These are phyloP conservation scores for Boletus putidus DNA, from an alignment of 1,284 basidiomycete genomes.

Conservation along the genomic window DNA sequence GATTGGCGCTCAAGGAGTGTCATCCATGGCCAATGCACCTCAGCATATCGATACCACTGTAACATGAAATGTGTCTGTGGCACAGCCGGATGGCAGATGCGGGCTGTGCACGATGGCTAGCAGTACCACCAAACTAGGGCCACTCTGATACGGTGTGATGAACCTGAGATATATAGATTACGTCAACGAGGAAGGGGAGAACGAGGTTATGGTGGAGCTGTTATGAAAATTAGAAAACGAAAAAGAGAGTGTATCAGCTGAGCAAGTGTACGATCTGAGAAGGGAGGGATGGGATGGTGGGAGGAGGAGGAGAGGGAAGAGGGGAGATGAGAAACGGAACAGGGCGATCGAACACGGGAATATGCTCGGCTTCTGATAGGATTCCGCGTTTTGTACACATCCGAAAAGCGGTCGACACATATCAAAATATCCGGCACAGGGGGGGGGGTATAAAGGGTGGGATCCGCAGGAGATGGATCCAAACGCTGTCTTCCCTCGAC, in stretches of 20 bases:
- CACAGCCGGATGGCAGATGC: no score
- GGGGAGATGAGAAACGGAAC: slow-evolving; percentile 16
- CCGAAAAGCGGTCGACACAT: slow-evolving; percentile 25
- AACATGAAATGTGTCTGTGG: neutral
- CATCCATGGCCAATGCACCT: no score
- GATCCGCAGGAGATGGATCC: slow-evolving; percentile 10
- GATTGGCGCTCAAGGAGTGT: no score
- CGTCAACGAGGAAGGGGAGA: slow-evolving; percentile 4
- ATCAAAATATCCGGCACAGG: slow-evolving; percentile 23
- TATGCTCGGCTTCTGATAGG: slow-evolving; percentile 27
- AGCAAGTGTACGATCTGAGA: no score
- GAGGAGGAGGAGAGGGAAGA: neutral
- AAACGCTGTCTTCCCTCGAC: slow-evolving; percentile 3
- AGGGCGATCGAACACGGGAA: slow-evolving; percentile 28
- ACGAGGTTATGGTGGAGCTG: neutral
- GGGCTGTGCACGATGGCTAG: no score
- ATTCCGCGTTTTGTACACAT: slow-evolving; percentile 27
- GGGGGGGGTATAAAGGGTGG: slow-evolving; percentile 24
- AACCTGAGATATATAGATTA: slow-evolving; percentile 2
- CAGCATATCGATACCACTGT: neutral
- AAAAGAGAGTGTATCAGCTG: neutral
- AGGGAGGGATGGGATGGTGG: neutral
- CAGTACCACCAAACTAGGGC: no score
- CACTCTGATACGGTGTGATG: no score
- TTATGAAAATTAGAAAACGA: neutral